Conservation (phyloP, 2,329 filamentous ascomycete genomes). For the Monosporascus sp. region DNA sequence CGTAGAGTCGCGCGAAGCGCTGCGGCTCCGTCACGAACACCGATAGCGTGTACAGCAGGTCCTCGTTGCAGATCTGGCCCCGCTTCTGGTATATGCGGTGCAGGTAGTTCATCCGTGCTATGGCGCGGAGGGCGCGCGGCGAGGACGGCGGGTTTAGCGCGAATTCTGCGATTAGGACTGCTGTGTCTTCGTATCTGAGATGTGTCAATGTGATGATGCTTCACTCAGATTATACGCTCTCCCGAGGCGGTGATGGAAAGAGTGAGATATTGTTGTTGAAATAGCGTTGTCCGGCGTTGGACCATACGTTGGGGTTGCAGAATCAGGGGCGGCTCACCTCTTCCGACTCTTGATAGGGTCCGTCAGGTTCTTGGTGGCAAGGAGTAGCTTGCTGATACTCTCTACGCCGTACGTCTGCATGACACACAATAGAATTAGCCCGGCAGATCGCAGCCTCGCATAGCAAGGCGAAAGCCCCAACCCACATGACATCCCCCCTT, state of each 20-base stretch:
- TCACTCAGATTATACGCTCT: no score
- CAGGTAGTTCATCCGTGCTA: slow-evolving; percentile 35
- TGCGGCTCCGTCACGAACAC: slow-evolving; percentile 63
- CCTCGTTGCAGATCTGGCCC: slow-evolving; percentile 31
- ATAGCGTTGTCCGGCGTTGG: no score
- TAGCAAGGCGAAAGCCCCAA: no score
- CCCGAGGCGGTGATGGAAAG: background rate
- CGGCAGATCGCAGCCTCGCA: no score
- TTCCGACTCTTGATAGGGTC: slow-evolving; percentile 26
- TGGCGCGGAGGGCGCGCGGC: slow-evolving; percentile 26
- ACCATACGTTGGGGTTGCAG: no score
- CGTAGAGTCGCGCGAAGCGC: slow-evolving; percentile 58
- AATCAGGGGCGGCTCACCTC: slow-evolving; percentile 14
- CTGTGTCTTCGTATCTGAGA: slow-evolving; percentile 28
- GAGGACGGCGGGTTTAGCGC: slow-evolving; percentile 30
- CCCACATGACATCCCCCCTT: no score
- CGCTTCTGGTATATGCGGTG: slow-evolving; percentile 28
- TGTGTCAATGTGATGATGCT: background rate
- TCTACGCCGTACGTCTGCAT: slow-evolving; percentile 27
- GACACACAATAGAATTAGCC: background rate
- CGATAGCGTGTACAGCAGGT: slow-evolving; percentile 35
- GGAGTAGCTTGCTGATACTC: slow-evolving; percentile 23
- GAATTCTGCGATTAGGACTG: slow-evolving; percentile 25
- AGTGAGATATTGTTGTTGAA: no score
- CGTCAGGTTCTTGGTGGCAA: slow-evolving; percentile 26